Base-by-base conservation (phyloP, 495 filamentous ascomycete species). In the Massariosphaeria phaeospora region DNA sequence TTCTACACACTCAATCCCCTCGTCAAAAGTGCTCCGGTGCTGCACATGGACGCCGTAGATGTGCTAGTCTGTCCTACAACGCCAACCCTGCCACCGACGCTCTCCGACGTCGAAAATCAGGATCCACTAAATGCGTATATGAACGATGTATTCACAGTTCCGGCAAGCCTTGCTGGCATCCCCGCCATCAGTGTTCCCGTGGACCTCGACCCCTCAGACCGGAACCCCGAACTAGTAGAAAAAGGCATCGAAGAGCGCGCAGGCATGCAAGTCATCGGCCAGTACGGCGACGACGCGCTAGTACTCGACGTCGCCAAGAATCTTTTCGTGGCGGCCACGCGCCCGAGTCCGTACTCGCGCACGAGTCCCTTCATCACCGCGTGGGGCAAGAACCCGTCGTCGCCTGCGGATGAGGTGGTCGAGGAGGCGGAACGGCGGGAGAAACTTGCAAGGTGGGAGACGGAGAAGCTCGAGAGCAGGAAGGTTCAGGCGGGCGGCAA, bases 131-230 rank as follows among this genome's bases (percentile, higher is more conserved):
- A 83, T 64, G 77, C 79, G 1, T 97, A 95, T 64, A 84, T 86
- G 70, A 95, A 89, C 61, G 93, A 99, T 72, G 88, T 96, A 12
- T 88, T 96, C 68, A 97, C 93, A 0, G 93, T 97, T 7, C 93
- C 93, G 12, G 89, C 94, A 18, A 96, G 87, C 64, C 69, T 99
- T 54, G 94, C 93, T 5, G 94, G 93, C 2, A 72, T 99, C 29
- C 93, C 93, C 10, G 88, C 91, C 15, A 79, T 95, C 35, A 95
- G 88, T 59, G 73, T 97, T 10, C 94, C 93, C 3, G 78, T 91
- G 43, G 9, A 9, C 10, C 6, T 51, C 38, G 58, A 58, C 44
- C 3, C 13, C 31, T 20, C 35, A 1, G 38, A 50, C 25, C 64
- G 69, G 3, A 61, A 63, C 10, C 20, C 27, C 1, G 27, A 44